Percentiles rank a stretch among this genome's conserved stretches.
Evolutionary conservation across 2,329 filamentous ascomycete genomes (phyloP).

Genomic region (Fonsecaea multimorphosa): DNA sequence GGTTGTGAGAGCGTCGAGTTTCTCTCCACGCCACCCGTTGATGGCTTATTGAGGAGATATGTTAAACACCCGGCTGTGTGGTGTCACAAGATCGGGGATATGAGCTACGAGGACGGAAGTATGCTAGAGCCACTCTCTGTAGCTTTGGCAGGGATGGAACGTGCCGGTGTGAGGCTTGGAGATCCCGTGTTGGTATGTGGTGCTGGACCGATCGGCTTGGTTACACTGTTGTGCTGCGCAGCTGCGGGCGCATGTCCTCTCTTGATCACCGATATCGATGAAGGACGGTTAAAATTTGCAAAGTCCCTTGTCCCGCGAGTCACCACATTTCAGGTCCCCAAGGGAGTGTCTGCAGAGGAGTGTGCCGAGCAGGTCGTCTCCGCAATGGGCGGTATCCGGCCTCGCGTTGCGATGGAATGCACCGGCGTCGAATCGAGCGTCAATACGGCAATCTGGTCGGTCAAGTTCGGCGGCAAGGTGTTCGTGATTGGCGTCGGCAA

Average conservation of each 20-base stretch:
- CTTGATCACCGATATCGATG: conserved; percentile 93
- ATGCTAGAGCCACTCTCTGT: conserved; percentile 90
- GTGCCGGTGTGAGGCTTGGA: conserved; percentile 79
- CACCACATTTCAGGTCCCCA: conserved; percentile 67
- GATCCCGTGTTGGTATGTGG: conserved; percentile 90
- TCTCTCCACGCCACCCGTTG: conserved; percentile 86
- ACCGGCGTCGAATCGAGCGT: conserved; percentile 93
- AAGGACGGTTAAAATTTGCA: conserved; percentile 81
- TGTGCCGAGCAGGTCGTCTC: conserved; percentile 71
- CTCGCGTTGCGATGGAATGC: conserved; percentile 84
- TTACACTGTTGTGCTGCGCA: conserved; percentile 81
- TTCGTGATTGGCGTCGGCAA: conserved; percentile 96
- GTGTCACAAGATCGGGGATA: conserved; percentile 94
- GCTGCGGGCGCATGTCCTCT: conserved; percentile 90
- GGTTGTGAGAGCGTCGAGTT: conserved; percentile 87
- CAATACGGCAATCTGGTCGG: conserved; percentile 81
- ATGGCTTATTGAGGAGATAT: conserved; percentile 86
- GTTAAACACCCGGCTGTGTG: conserved; percentile 92
- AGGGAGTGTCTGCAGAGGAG: conserved; percentile 64
- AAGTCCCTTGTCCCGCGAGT: conserved; percentile 80
- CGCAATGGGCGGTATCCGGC: conserved; percentile 78
- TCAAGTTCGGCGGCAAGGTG: conserved; percentile 95
- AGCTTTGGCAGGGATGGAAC: conserved; percentile 83
- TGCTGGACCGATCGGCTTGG: conserved; percentile 90
- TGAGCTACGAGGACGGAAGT: conserved; percentile 90